Base-by-base conservation (phyloP, 495 filamentous ascomycete genomes). In the Astrocystis sublimbata region DNA sequence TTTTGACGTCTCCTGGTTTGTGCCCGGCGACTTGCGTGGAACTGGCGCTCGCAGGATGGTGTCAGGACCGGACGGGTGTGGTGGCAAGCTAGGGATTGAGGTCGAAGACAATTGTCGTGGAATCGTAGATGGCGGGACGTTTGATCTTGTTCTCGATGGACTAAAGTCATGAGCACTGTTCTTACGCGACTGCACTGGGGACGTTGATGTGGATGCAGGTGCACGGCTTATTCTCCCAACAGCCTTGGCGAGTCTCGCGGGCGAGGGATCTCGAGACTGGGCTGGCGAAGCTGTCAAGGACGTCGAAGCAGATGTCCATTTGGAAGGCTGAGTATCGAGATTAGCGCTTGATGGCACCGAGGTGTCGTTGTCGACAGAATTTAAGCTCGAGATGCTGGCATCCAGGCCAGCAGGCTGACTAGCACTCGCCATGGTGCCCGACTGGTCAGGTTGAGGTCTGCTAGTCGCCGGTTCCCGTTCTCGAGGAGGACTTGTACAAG, bases 131-230 rank as follows among this genome's bases (percentile, higher is more conserved):
- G 84, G 81, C 55, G 86, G 82, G 45, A 76, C 75, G 68, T 73
- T 74, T 45, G 79, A 76, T 69, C 76, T 82, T 61, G 78, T 69
- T 67, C 89, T 82, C 58, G 77, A 78, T 1, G 91, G 91, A 65
- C 87, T 92, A 38, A 80, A 75, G 56, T 93, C 90, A 61, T 87
- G 83, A 58, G 82, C 80, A 60, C 78, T 83, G 71, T 85, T 87
- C 75, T 90, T 91, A 66, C 89, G 84, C 52, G 89, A 88, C 62
- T 83, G 79, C 50, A 81, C 41, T 6, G 70, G 56, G 31, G 63
- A 36, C 30, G 43, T 61, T 33, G 63, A 31, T 40, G 47, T 62
- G 17, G 65, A 63, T 42, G 61, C 21, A 66, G 65, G 61, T 42
- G 61, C 21, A 66, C 68, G 70, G 42, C 59, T 70, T 26, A 50